Evolutionary conservation across 257 asterid species (phyloP).

Genomic region (Scutellaria minor): DNA sequence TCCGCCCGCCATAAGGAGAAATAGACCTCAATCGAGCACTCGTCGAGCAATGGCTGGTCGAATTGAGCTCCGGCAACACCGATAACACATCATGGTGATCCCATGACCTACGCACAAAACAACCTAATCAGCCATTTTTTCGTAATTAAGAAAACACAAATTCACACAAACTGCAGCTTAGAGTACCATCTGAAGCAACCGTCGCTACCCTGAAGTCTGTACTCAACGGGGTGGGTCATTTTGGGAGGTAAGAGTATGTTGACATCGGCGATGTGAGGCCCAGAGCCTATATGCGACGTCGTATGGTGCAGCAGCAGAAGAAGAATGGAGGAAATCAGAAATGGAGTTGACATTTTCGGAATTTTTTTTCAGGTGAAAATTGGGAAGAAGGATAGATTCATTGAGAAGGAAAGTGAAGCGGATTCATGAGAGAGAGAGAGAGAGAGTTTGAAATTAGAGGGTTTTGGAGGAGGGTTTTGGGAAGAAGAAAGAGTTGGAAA

Average conservation of each 20-base stretch:
- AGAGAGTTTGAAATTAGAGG: constrained; percentile 30
- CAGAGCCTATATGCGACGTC: constrained; percentile 45
- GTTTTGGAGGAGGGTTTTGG: constrained; percentile 43
- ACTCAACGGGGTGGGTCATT: constrained; percentile 92
- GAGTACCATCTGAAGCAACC: constrained; percentile 91
- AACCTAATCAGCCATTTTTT: neutral
- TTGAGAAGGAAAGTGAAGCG: constrained; percentile 6
- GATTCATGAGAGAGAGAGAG: neutral
- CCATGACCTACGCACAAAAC: constrained; percentile 70
- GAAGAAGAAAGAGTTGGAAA: neutral
- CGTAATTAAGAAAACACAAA: neutral
- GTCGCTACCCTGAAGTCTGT: constrained; percentile 91
- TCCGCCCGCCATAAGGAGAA: constrained; percentile 82
- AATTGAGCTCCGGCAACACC: constrained; percentile 77
- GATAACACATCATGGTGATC: constrained; percentile 85
- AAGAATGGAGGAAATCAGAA: constrained; percentile 33
- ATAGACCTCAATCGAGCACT: constrained; percentile 87
- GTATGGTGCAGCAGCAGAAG: constrained; percentile 38
- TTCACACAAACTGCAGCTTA: neutral
- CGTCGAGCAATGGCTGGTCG: constrained; percentile 76
- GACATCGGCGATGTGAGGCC: constrained; percentile 93
- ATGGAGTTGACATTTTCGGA: constrained; percentile 37
- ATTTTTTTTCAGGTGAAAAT: constrained; percentile 49
- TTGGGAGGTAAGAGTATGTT: constrained; percentile 88
- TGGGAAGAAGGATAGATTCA: constrained; percentile 33